Percentiles rank a stretch among this genome's conserved stretches.
Conservation (phyloP, 345 rosid genomes). For the Populus alba region DNA sequence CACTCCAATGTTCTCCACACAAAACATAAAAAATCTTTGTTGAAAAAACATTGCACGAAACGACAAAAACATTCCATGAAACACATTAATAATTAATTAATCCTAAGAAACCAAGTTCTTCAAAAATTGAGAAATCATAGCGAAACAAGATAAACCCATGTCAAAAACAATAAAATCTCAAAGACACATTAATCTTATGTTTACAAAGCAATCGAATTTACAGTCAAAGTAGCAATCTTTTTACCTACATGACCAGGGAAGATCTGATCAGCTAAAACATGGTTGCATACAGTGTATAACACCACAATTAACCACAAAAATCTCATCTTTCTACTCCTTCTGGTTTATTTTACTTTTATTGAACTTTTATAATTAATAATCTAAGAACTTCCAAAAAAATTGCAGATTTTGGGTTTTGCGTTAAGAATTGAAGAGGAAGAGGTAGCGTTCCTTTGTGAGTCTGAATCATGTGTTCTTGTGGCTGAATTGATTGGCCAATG, state of each 20-base stretch:
- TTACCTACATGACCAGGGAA: conserved; percentile 65
- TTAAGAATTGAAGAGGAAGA: background rate
- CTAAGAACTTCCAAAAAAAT: background rate
- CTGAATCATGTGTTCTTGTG: background rate
- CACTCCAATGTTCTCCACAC: background rate
- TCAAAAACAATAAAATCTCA: background rate
- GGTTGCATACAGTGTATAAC: conserved; percentile 20
- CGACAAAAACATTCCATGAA: background rate
- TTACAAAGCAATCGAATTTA: background rate
- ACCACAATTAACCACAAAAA: conserved; percentile 25
- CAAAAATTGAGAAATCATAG: background rate
- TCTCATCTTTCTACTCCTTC: conserved; percentile 13
- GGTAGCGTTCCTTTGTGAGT: background rate
- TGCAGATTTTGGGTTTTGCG: conserved; percentile 1
- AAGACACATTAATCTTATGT: background rate
- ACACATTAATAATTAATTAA: background rate
- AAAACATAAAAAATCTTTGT: background rate
- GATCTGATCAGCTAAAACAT: conserved; percentile 59
- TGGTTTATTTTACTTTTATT: too few relatives aligned
- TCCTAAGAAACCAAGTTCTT: background rate
- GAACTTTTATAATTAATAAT: background rate
- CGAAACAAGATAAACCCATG: background rate
- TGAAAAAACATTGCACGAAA: background rate
- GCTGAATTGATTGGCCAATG: conserved; percentile 11
- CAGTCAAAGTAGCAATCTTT: background rate